Base-by-base conservation (phyloP, 1,139 yeast species). In the Yamadazyma atlantica region DNA sequence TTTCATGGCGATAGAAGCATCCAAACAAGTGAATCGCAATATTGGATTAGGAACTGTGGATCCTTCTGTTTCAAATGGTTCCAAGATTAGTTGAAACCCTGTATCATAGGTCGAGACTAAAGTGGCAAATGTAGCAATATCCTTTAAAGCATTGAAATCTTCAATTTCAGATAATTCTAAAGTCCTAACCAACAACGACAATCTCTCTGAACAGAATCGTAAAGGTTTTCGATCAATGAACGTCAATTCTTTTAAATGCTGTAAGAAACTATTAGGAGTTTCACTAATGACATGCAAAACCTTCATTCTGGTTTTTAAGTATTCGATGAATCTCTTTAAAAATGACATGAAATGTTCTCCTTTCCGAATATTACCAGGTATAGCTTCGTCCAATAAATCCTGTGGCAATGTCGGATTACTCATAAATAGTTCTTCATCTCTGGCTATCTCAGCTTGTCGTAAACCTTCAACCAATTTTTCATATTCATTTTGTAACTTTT, bases 31-130 rank as follows among this genome's bases (percentile, higher is more conserved):
- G 55, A 92, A 89, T 55, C 94, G 84, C 52, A 94, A 65, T n/a
- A 92, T 85, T 1, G 99, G 99, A 57, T 92, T 94, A 0, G 99
- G 98, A 13, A 94, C 98, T 0, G 97, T 90, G 1, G 97, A 90
- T 43, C 92, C 94, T 54, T 92, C 99, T 0, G 96, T 84, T 58
- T 92, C 99, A 64, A 81, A 92, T 0, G 99, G 99, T 55, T 92
- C 99, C 39, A 94, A 69, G 46, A 92, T 92, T 43, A 92, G 71
- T 50, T 87, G 82, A 58, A 92, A 92, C 0, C 99, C 99, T 27
- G 82, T 76, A 49, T 92, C 98, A 60, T 94, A 92, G 0, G 98
- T 94, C 0, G 97, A 83, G 1, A 92, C 94, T 34, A 92, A 69
- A 0, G 99, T 92, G 1, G 98, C 99, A 71, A 92, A 92, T 0